A percentile compares a stretch with the other conserved stretches of the same genome.
Conservation (phyloP, 441 rosid species). For the Populus trichocarpa region DNA sequence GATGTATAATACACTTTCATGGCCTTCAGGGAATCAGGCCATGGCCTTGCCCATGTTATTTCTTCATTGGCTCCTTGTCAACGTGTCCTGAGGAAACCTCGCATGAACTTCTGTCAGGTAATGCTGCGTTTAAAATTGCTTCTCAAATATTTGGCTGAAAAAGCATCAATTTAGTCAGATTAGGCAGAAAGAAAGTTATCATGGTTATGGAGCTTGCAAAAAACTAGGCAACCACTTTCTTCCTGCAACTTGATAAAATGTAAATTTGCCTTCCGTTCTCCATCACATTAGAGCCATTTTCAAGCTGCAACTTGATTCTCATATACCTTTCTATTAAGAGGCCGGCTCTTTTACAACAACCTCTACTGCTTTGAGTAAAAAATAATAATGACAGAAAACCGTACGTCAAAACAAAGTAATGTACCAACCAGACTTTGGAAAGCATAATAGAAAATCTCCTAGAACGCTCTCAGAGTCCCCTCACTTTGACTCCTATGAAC, state of each 20-base stretch:
- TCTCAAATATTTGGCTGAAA: neutral
- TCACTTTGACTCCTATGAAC: no score
- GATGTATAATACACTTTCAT: neutral
- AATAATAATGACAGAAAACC: no score
- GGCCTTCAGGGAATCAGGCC: neutral
- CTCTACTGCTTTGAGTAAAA: neutral
- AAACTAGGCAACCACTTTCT: neutral
- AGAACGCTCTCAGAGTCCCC: no score
- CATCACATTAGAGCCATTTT: neutral
- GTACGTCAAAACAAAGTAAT: no score
- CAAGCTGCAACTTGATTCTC: neutral
- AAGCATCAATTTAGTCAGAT: neutral
- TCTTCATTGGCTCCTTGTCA: neutral
- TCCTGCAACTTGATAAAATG: no score
- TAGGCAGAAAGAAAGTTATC: neutral
- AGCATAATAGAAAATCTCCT: no score
- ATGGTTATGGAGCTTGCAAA: neutral
- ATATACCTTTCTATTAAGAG: no score
- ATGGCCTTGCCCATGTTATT: neutral
- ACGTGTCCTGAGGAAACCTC: neutral
- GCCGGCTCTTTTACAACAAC: no score
- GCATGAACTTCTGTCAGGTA: no score
- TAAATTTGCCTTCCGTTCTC: neutral
- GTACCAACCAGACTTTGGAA: no score
- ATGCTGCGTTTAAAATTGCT: no score